Evolutionary conservation across 1,284 basidiomycete genomes (phyloP).

Genomic region (Cryptococcus sp.): DNA sequence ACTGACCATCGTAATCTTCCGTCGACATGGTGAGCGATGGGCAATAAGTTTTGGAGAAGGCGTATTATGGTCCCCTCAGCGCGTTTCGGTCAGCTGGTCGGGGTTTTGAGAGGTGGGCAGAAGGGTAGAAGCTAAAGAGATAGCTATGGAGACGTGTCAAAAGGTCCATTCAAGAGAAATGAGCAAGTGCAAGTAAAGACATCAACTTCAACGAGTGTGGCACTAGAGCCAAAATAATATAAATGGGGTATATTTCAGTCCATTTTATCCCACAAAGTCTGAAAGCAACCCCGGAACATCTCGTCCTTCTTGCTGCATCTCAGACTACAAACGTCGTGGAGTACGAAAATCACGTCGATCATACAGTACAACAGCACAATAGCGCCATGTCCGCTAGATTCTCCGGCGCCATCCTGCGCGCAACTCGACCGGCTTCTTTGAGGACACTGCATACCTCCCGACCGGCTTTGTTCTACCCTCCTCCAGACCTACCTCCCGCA

Average conservation of each 20-base stretch:
- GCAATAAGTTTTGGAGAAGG: neutral
- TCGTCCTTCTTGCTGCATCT: slow-evolving; percentile 2
- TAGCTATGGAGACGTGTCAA: neutral
- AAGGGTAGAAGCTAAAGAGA: slow-evolving; percentile 2
- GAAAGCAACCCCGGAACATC: neutral
- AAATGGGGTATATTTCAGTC: slow-evolving; percentile 3
- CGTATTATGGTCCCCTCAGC: neutral
- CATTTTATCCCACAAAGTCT: slow-evolving; percentile 32
- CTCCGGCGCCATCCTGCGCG: slow-evolving; percentile 1
- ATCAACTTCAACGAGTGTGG: slow-evolving; percentile 13
- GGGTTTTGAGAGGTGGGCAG: neutral
- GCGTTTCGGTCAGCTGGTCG: neutral
- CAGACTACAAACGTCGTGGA: neutral
- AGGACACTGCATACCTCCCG: slow-evolving; percentile 13
- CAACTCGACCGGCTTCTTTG: neutral
- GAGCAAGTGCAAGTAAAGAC: slow-evolving; percentile 1
- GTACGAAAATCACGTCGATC: neutral
- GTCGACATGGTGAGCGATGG: slow-evolving; percentile 45
- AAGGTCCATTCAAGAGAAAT: slow-evolving; percentile 2
- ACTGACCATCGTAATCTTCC: slow-evolving; percentile 54
- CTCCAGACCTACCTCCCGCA: slow-evolving; percentile 12
- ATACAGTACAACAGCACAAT: slow-evolving; percentile 1
- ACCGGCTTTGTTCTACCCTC: neutral
- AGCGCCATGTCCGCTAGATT: neutral
- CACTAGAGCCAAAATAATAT: slow-evolving; percentile 11